Conservation (phyloP, 2,329 filamentous ascomycete species). For the Paecilomyces sp. region DNA sequence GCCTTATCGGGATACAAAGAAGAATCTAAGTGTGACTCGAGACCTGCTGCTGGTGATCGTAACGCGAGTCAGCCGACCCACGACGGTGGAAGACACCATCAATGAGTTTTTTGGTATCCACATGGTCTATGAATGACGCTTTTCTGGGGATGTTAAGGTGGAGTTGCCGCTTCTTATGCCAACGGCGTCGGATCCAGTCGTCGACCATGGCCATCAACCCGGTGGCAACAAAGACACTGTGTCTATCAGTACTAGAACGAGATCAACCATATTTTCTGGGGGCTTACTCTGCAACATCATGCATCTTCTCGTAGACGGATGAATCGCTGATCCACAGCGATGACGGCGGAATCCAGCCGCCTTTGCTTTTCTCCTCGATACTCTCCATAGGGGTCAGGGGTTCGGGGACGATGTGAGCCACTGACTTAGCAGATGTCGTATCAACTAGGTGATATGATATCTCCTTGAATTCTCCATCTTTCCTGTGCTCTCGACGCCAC, state of each 20-base stretch:
- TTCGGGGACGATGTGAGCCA: constrained; percentile 83
- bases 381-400: constrained; percentile 64
- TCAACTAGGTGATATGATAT: constrained; percentile 76
- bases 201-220: constrained; percentile 83
- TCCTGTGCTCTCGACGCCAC: constrained; percentile 70
- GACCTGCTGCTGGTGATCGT: background rate
- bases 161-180: constrained; percentile 52
- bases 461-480: constrained; percentile 55
- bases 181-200: constrained; percentile 78
- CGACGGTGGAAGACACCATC: constrained; percentile 57
- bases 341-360: constrained; percentile 85
- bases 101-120: constrained; percentile 56
- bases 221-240: constrained; percentile 79
- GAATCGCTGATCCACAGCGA: constrained; percentile 84
- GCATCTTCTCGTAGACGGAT: constrained; percentile 58
- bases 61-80: constrained; percentile 22
- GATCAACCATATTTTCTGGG: background rate
- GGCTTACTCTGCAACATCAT: constrained; percentile 82
- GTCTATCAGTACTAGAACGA: background rate
- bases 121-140: constrained; percentile 52
- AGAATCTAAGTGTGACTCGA: background rate
- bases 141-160: constrained; percentile 47
- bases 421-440: constrained; percentile 53
- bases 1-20: background rate
- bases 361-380: constrained; percentile 64